These are phyloP conservation scores for Phytophthora idaei DNA, from an alignment of 352 stramenopile genomes.

Conservation along the genomic window DNA sequence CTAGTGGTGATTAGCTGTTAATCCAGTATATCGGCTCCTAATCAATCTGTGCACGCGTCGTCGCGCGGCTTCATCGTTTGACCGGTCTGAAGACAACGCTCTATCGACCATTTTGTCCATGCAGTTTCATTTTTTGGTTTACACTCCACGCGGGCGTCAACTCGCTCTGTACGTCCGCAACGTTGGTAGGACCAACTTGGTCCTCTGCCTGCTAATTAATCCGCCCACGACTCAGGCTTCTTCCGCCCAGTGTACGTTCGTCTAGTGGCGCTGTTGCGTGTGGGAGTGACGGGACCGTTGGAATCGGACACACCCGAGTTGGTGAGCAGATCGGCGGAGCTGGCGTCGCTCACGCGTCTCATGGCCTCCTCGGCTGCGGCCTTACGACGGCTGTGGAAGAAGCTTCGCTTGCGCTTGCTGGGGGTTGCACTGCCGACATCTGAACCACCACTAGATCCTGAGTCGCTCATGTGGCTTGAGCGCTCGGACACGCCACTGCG, in stretches of 20 bases:
- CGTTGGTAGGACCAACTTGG: background rate
- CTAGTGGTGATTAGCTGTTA: background rate
- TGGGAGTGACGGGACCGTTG: conserved; percentile 12
- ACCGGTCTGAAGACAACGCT: background rate
- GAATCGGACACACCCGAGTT: conserved; percentile 43
- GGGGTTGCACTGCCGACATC: conserved; percentile 37
- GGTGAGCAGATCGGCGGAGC: conserved; percentile 35
- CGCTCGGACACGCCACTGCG: conserved; percentile 45
- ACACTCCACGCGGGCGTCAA: conserved; percentile 24
- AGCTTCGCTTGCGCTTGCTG: conserved; percentile 40
- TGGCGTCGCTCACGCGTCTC: conserved; percentile 42
- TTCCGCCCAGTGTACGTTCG: conserved; percentile 79
- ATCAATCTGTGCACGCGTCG: no score
- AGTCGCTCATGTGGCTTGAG: conserved; percentile 53
- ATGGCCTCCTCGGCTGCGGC: conserved; percentile 41
- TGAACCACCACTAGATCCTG: conserved; percentile 59
- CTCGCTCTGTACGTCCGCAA: conserved; percentile 25
- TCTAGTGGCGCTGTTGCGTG: conserved; percentile 37
- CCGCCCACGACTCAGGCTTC: conserved; percentile 77
- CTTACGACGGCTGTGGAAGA: conserved; percentile 52
- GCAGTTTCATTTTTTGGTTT: conserved; percentile 31
- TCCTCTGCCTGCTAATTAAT: conserved; percentile 41
- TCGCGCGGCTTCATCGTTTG: no score
- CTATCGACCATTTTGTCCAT: conserved; percentile 5
- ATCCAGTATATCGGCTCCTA: background rate